Percentiles rank a stretch among this genome's conserved stretches.
Conservation (phyloP, 768 basidiomycete species). For the Podaxis carcinomalis region DNA sequence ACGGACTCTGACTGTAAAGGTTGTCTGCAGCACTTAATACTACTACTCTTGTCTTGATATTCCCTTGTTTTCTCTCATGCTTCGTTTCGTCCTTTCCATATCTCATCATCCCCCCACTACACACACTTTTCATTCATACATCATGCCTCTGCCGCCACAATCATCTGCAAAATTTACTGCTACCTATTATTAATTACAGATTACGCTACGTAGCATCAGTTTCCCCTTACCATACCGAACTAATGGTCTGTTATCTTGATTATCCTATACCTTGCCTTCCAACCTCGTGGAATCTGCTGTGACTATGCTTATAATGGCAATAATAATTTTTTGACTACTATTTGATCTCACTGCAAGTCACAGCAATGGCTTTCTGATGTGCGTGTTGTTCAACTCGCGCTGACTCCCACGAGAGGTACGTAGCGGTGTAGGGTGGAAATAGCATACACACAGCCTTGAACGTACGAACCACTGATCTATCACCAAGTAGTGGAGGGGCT, state of each 20-base stretch:
- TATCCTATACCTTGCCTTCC: background rate
- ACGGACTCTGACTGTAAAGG: background rate
- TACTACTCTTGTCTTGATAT: background rate
- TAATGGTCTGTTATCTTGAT: background rate
- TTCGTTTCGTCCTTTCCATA: background rate
- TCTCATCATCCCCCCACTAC: conserved; percentile 3
- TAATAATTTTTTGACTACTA: background rate
- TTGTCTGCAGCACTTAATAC: background rate
- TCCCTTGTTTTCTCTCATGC: background rate
- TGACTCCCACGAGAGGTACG: background rate
- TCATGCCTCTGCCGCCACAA: background rate
- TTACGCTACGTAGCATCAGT: background rate
- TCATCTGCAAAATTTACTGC: background rate
- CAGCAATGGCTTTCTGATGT: background rate
- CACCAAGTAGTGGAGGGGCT: background rate
- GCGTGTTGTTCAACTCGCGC: background rate
- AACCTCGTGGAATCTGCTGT: background rate
- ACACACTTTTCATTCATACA: background rate
- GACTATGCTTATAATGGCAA: background rate
- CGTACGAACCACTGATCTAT: background rate
- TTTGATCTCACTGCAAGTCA: background rate
- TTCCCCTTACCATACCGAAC: background rate
- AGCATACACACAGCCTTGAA: background rate
- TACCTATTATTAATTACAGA: conserved; percentile 3
- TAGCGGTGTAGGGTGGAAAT: background rate